A percentile compares a stretch with the other conserved stretches of the same genome.
Evolutionary conservation across 2,329 filamentous ascomycete species (phyloP).

Genomic region (Ophiostoma triangulosporum): DNA sequence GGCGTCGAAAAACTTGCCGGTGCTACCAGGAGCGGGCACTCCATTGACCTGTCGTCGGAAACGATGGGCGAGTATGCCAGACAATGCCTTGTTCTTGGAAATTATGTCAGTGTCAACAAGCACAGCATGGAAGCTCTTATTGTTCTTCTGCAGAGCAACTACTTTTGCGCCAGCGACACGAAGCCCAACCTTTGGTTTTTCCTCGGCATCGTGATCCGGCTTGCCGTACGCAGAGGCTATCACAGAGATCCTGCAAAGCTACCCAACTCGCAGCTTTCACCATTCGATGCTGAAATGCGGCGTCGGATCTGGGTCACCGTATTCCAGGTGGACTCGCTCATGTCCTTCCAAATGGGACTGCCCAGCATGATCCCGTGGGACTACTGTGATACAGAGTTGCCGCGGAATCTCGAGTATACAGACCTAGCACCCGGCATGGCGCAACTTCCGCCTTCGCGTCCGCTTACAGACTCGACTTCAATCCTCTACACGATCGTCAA

Average conservation of each 20-base stretch:
- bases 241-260: slow-evolving; percentile 23
- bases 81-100: slow-evolving; percentile 17
- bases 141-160: slow-evolving; percentile 19
- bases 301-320: slow-evolving; percentile 26
- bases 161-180: slow-evolving; percentile 14
- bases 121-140: slow-evolving; percentile 26
- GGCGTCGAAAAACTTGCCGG: background rate
- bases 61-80: background rate
- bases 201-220: slow-evolving; percentile 24
- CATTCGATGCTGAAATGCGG: slow-evolving; percentile 29
- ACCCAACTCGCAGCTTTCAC: slow-evolving; percentile 17
- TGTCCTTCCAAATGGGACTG: slow-evolving; percentile 33
- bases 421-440: slow-evolving; percentile 22
- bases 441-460: slow-evolving; percentile 20
- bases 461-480: background rate
- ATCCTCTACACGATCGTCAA: slow-evolving; percentile 17
- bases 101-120: slow-evolving; percentile 23
- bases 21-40: background rate
- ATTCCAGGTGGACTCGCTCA: slow-evolving; percentile 29
- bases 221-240: slow-evolving; percentile 29
- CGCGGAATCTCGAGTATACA: slow-evolving; percentile 26
- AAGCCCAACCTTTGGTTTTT: slow-evolving; percentile 26
- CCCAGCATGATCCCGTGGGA: slow-evolving; percentile 29
- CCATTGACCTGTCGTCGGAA: background rate
- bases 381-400: slow-evolving; percentile 20